Conservation (phyloP, 106 monocot genomes). For the Vanilla planifolia region DNA sequence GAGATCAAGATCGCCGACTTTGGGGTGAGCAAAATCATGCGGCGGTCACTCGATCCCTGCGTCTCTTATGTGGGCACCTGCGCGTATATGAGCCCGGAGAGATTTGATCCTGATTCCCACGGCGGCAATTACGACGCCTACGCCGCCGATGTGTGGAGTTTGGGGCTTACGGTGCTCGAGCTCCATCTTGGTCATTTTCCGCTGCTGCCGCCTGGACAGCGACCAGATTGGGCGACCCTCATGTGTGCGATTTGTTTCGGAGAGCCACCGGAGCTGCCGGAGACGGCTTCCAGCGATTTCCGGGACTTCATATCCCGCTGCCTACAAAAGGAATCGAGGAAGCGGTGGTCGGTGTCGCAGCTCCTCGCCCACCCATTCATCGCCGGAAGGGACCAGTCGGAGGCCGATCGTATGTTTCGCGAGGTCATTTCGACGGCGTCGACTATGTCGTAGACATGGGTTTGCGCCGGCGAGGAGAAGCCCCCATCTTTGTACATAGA, state of each 20-base stretch:
- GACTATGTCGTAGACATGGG: too few species aligned
- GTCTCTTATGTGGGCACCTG: constrained; percentile 59
- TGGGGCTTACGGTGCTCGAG: constrained; percentile 63
- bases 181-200: constrained; percentile 55
- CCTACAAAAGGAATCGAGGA: constrained; percentile 51
- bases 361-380: constrained; percentile 69
- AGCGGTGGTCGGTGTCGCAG: constrained; percentile 53
- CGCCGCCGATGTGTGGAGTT: constrained; percentile 70
- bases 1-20: constrained; percentile 72
- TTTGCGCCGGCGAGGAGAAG: too few species aligned
- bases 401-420: constrained; percentile 17
- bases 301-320: constrained; percentile 54
- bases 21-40: constrained; percentile 48
- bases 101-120: constrained; percentile 55
- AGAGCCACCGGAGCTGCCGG: constrained; percentile 35
- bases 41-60: constrained; percentile 34
- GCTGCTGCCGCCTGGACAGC: constrained; percentile 52
- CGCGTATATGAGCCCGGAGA: constrained; percentile 81
- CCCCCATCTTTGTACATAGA: too few species aligned
- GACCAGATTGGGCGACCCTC: constrained; percentile 72
- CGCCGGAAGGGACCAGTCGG: constrained; percentile 11
- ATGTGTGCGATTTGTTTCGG: constrained; percentile 90
- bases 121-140: constrained; percentile 46
- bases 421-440: not conserved
- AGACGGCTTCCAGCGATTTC: constrained; percentile 34